Conservation (phyloP, 2,329 filamentous ascomycete genomes). For the Fusarium dimerum region DNA sequence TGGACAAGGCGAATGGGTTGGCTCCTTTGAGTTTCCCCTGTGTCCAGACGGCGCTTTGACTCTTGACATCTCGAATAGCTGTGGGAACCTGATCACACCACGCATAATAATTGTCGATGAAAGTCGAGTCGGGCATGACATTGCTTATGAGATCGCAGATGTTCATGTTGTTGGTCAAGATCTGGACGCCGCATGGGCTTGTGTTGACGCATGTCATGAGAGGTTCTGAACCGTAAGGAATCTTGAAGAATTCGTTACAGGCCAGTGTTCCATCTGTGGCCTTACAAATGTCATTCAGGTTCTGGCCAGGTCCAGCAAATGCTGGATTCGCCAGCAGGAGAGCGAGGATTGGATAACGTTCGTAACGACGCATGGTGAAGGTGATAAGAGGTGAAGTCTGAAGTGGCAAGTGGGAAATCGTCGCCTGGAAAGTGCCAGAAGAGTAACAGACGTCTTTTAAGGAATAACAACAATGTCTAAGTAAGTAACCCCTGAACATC, state of each 20-base stretch:
- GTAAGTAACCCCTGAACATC: too few relatives aligned
- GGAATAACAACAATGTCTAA: too few relatives aligned
- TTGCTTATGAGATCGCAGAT: conserved; percentile 12
- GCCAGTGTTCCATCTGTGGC: conserved; percentile 16
- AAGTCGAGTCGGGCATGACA: conserved; percentile 5
- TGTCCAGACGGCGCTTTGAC: conserved; percentile 6
- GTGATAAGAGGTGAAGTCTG: too few relatives aligned
- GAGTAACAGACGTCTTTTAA: too few relatives aligned
- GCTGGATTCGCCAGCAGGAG: neutral
- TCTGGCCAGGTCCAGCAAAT: conserved; percentile 11
- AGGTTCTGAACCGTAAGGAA: conserved; percentile 12
- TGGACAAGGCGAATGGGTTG: neutral
- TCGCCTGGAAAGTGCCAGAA: too few relatives aligned
- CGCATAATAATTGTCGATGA: conserved; percentile 3
- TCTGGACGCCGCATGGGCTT: conserved; percentile 13
- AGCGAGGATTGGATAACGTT: neutral
- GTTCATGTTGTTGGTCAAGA: conserved; percentile 10
- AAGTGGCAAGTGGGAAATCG: too few relatives aligned
- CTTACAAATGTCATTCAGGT: conserved; percentile 12
- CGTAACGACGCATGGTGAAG: neutral
- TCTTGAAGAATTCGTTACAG: conserved; percentile 6
- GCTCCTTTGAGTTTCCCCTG: conserved; percentile 11
- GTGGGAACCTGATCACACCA: conserved; percentile 5
- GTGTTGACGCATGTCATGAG: conserved; percentile 10
- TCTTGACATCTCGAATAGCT: conserved; percentile 10